Evolutionary conservation across 2,329 filamentous ascomycete genomes (phyloP), one percentile per base, ranked within the genome.

Genomic region (Neofusicoccum ribis): DNA sequence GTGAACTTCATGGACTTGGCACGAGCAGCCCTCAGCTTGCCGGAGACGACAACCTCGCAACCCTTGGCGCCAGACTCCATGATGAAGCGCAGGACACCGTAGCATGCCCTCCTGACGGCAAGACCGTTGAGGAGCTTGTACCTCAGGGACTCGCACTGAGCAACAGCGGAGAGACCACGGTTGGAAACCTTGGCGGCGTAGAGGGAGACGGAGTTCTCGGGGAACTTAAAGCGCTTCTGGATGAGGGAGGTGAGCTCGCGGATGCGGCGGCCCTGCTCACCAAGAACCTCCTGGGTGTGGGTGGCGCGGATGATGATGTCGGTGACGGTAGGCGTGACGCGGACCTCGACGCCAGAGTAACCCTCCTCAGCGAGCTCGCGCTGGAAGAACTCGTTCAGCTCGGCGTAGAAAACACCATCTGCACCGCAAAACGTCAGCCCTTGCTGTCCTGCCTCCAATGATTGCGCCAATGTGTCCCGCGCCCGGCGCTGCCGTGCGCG

Each of bases 1-100:
- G 95, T 99, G 91, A 99, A 99, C 91, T 99, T 99, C 95, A 99
- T 99, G 86, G 88, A 92, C 92, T 99, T 99, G 84, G 95, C 95
- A 88, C 95, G 93, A 79, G 95, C 95, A 82, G 95, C 95, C 80
- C 95, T 91, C 77, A 99, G 91, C 90, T 99, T 99, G 83, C 95
- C 95, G 75, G 93, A 97, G 74, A 99, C 95, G 80, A 99, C 95
- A 73, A 99, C 95, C 87, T 99, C 95, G 83, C 95, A 99, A 84
- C 95, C 95, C 91, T 99, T 99, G 84, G 95, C 95, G 80, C 95
- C 95, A 75, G 88, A 91, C 91, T 99, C 95, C 95, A 99, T 99
- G 86, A 99, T 99, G 88, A 99, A 99, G 81, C 94, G 89, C 79
- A 99, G 91, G 76, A 99, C 95, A 93, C 95, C 95, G 83, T 99